Conservation (phyloP, 306 rosid genomes). For the Dalbergia oliveri region DNA sequence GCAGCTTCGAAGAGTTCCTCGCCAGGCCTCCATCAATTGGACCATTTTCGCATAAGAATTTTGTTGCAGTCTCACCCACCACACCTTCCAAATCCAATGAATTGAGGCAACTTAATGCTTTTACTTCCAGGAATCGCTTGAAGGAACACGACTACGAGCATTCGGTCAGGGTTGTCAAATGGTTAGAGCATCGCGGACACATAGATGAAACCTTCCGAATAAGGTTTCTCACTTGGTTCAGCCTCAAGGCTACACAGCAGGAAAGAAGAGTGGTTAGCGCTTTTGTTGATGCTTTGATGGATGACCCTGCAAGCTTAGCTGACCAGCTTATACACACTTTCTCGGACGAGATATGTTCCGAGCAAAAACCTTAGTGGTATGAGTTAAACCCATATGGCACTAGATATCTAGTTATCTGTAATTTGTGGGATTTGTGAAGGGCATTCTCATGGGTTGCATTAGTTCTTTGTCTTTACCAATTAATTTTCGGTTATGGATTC, state of each 20-base stretch:
- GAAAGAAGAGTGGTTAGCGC: conserved; percentile 91
- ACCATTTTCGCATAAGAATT: conserved; percentile 39
- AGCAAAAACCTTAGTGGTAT: conserved; percentile 54
- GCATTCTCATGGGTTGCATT: conserved; percentile 18
- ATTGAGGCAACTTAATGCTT: conserved; percentile 48
- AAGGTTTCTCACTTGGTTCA: conserved; percentile 94
- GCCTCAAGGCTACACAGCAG: conserved; percentile 79
- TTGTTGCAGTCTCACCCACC: conserved; percentile 63
- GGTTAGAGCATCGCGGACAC: conserved; percentile 78
- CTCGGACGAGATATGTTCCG: conserved; percentile 71
- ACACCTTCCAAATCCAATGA: conserved; percentile 71
- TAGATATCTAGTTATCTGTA: conserved; percentile 37
- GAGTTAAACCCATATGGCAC: conserved; percentile 49
- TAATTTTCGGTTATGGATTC: conserved; percentile 34
- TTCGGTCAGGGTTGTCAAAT: conserved; percentile 81
- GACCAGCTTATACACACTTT: conserved; percentile 86
- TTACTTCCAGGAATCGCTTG: conserved; percentile 52
- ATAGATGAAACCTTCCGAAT: conserved; percentile 78
- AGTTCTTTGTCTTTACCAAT: conserved; percentile 30
- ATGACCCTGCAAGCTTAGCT: conserved; percentile 89
- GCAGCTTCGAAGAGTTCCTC: conserved; percentile 57
- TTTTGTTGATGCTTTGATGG: conserved; percentile 78
- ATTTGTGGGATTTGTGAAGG: conserved; percentile 41
- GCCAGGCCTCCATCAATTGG: conserved; percentile 53
- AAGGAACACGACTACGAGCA: conserved; percentile 77